Conservation (phyloP, 345 rosid species). For the Salix purpurea region DNA sequence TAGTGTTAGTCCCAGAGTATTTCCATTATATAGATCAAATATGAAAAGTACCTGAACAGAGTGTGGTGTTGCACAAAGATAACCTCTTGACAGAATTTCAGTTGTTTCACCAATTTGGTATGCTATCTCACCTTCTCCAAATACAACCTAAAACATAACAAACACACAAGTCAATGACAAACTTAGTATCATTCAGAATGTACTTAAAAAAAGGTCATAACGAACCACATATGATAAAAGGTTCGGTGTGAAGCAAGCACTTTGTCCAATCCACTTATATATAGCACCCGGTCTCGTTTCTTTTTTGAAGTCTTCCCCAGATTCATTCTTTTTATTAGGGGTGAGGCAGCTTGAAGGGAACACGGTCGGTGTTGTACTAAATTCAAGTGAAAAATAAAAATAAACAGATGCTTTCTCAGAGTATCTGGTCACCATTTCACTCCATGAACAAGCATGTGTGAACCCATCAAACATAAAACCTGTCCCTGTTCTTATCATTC, state of each 20-base stretch:
- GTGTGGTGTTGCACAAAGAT: constrained; percentile 95
- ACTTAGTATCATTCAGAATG: background rate
- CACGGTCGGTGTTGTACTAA: no score
- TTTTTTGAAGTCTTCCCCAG: background rate
- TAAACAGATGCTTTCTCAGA: background rate
- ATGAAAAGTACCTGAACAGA: constrained; percentile 63
- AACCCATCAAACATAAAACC: no score
- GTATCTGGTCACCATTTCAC: no score
- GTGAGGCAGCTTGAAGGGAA: no score
- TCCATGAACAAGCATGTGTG: no score
- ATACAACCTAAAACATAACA: constrained; percentile 50
- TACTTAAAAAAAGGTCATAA: background rate
- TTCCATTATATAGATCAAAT: background rate
- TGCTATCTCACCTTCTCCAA: constrained; percentile 81
- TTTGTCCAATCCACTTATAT: background rate
- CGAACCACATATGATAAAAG: background rate
- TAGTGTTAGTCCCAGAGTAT: background rate
- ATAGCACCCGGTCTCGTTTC: background rate
- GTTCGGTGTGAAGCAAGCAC: background rate
- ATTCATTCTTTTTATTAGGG: no score
- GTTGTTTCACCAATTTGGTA: constrained; percentile 96
- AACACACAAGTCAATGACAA: background rate
- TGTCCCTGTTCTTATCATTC: no score
- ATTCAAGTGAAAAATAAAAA: no score
- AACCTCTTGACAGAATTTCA: constrained; percentile 67